Conservation (phyloP, 257 asterid species). For the Cinchona pubescens region DNA sequence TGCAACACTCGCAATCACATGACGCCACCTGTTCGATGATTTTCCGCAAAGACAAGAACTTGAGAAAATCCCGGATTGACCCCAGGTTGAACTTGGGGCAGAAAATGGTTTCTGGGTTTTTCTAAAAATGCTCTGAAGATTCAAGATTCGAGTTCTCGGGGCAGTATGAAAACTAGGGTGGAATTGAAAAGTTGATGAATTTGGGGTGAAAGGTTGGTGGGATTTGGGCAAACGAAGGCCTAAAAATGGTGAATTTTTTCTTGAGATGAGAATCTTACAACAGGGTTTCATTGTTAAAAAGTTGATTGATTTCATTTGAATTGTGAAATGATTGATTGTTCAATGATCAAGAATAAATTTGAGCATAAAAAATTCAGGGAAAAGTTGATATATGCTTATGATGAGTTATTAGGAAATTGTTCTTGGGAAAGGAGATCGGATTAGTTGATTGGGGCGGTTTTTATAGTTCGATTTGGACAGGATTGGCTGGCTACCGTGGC, state of each 20-base stretch:
- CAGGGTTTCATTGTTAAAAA: constrained; percentile 53
- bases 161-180: constrained; percentile 17
- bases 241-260: constrained; percentile 37
- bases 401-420: too few species aligned
- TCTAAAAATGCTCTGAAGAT: constrained; percentile 25
- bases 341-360: background rate
- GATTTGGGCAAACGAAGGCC: constrained; percentile 32
- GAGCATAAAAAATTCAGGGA: background rate
- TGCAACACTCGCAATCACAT: constrained; percentile 34
- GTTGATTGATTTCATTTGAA: constrained; percentile 33
- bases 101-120: constrained; percentile 27
- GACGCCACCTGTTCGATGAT: constrained; percentile 28
- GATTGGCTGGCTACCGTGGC: too few species aligned
- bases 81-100: constrained; percentile 33
- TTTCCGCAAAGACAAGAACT: too few species aligned
- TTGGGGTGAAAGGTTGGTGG: constrained; percentile 11
- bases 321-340: background rate
- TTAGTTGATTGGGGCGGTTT: too few species aligned
- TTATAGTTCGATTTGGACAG: too few species aligned
- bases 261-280: constrained; percentile 43
- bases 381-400: background rate
- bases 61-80: constrained; percentile 52
- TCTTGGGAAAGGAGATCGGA: background rate
- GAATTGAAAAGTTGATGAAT: constrained; percentile 20
- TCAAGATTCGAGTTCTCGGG: constrained; percentile 21